phyloP scores from a whole-genome alignment of 176 grass and related monocot species.

The Oryza meridionalis region DNA sequence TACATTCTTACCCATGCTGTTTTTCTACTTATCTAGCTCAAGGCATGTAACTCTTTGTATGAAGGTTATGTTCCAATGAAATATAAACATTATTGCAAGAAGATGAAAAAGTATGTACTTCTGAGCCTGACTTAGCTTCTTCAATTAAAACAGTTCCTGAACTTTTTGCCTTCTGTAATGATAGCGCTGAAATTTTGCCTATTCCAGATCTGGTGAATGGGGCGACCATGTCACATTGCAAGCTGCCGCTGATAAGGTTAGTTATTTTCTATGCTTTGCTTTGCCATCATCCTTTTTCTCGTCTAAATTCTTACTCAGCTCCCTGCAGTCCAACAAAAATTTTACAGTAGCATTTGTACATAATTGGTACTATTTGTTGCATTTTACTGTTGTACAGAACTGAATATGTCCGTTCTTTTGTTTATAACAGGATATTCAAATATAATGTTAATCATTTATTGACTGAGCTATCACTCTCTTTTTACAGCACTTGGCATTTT shows the following conservation, averaged over 20 bases:
- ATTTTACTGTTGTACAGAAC: slow-evolving; percentile 10
- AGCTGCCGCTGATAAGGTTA: slow-evolving; percentile 93
- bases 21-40: slow-evolving; percentile 77
- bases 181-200: slow-evolving; percentile 1
- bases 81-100: slow-evolving; percentile 93
- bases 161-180: neutral
- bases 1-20: slow-evolving; percentile 25
- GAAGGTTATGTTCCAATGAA: slow-evolving; percentile 98
- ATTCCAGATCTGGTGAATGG: slow-evolving; percentile 86
- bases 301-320: neutral
- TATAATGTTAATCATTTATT: neutral
- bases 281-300: slow-evolving; percentile 5
- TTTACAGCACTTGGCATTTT: neutral
- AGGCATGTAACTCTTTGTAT: slow-evolving; percentile 69
- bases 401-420: neutral
- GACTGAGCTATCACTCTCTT: neutral
- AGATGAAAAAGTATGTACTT: slow-evolving; percentile 92
- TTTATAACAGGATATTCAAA: neutral
- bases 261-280: slow-evolving; percentile 5
- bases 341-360: slow-evolving; percentile 5
- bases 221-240: slow-evolving; percentile 97
- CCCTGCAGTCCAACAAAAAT: neutral
- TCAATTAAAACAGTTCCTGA: slow-evolving; percentile 18
- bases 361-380: neutral
- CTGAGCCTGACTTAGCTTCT: slow-evolving; percentile 15